Evolutionary conservation across 2,329 filamentous ascomycete genomes (phyloP).

Genomic region (Aspergillus persii): DNA sequence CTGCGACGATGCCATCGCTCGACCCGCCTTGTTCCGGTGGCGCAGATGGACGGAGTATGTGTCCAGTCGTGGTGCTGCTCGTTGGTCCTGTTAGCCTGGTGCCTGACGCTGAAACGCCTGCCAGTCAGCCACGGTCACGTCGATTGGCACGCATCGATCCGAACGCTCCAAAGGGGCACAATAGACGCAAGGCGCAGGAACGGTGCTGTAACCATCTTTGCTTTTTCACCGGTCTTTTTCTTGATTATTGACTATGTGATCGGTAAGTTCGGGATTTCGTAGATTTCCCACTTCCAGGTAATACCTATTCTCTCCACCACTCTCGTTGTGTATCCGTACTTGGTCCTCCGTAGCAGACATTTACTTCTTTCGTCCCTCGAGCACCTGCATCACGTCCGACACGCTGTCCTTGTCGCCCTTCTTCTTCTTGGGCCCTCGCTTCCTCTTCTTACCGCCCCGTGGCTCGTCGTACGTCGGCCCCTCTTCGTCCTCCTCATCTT

Average conservation of each 20-base stretch:
- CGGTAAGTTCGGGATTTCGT: background rate
- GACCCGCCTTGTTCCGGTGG: background rate
- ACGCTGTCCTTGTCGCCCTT: conserved; percentile 63
- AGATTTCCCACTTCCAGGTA: background rate
- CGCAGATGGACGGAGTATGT: too few relatives aligned
- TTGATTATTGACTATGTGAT: background rate
- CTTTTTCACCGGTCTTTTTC: background rate
- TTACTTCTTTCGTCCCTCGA: conserved; percentile 58
- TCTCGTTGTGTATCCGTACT: too few relatives aligned
- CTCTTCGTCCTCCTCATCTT: conserved; percentile 75
- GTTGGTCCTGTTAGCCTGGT: background rate
- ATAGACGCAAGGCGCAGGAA: background rate
- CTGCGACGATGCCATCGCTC: background rate
- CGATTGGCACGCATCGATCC: background rate
- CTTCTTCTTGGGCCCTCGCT: conserved; percentile 55
- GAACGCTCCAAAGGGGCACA: background rate
- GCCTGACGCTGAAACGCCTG: background rate
- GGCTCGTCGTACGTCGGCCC: conserved; percentile 56
- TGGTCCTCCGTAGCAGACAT: conserved; percentile 8
- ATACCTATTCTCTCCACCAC: too few relatives aligned
- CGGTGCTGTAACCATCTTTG: background rate
- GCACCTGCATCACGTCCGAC: conserved; percentile 73
- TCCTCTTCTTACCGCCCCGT: conserved; percentile 41
- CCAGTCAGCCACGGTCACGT: background rate
- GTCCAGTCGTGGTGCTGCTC: background rate